Evolutionary conservation across 2,329 filamentous ascomycete genomes (phyloP).

Genomic region (Ophiosphaerella herpotricha): DNA sequence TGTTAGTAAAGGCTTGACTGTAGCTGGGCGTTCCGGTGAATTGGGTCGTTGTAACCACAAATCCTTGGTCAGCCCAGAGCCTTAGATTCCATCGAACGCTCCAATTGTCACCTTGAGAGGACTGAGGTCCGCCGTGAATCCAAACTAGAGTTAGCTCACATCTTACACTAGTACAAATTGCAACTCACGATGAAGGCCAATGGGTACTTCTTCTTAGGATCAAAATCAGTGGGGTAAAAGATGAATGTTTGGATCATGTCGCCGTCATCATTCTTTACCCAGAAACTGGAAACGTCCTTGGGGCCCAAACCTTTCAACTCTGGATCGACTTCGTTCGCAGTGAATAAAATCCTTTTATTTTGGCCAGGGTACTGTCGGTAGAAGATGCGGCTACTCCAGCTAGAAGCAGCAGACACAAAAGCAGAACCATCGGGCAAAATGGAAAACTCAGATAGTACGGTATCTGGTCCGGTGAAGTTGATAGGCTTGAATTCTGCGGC

Average conservation of each 20-base stretch:
- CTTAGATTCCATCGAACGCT: constrained; percentile 83
- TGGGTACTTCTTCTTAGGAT: constrained; percentile 73
- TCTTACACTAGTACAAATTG: too few species aligned
- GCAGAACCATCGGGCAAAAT: constrained; percentile 63
- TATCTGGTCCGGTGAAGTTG: constrained; percentile 52
- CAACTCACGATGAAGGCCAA: constrained; percentile 69
- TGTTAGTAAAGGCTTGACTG: constrained; percentile 75
- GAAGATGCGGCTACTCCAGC: constrained; percentile 41
- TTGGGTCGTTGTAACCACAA: constrained; percentile 79
- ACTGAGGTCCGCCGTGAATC: constrained; percentile 77
- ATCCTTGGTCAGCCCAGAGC: constrained; percentile 84
- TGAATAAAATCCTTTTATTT: constrained; percentile 53
- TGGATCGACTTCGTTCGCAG: constrained; percentile 68
- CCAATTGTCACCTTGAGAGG: constrained; percentile 75
- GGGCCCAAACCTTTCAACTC: constrained; percentile 67
- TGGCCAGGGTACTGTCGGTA: constrained; percentile 33
- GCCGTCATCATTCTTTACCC: constrained; percentile 67
- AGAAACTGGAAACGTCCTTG: constrained; percentile 69
- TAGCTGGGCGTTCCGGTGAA: constrained; percentile 83
- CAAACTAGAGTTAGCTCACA: too few species aligned
- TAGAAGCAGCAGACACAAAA: constrained; percentile 36
- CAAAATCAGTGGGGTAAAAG: constrained; percentile 67
- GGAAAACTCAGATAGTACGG: constrained; percentile 51
- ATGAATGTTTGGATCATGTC: constrained; percentile 67
- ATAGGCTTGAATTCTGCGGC: constrained; percentile 51